These are phyloP conservation scores for Coelastrella sp. DNA, from an alignment of 139 green algal species.

Conservation along the genomic window DNA sequence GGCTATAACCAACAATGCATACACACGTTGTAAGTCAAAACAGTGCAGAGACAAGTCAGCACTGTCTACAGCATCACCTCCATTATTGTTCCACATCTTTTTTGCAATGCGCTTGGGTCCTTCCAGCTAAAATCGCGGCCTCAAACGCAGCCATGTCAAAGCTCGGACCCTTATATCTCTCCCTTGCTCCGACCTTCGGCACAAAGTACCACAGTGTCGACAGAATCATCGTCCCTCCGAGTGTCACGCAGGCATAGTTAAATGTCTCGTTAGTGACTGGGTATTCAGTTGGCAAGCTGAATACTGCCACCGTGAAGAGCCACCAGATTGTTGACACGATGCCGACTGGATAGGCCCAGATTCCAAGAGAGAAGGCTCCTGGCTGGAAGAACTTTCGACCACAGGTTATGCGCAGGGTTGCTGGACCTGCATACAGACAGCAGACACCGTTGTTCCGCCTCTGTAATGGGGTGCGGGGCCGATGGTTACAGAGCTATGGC, in stretches of 20 bases:
- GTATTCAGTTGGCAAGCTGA: slow-evolving; percentile 34
- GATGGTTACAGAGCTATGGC: too few species aligned
- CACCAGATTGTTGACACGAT: slow-evolving; percentile 23
- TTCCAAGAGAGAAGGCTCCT: slow-evolving; percentile 5
- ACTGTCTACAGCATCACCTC: too few species aligned
- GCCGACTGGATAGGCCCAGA: slow-evolving; percentile 30
- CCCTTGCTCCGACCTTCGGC: not conserved
- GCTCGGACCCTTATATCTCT: slow-evolving; percentile 3
- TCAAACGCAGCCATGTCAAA: slow-evolving; percentile 43
- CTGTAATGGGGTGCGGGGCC: not conserved
- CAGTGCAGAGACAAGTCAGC: too few species aligned
- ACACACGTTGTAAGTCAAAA: too few species aligned
- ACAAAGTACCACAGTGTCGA: not conserved
- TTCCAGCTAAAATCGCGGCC: not conserved
- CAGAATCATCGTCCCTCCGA: not conserved
- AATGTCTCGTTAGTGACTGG: slow-evolving; percentile 15
- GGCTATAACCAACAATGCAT: too few species aligned
- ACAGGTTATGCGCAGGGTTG: slow-evolving; percentile 8
- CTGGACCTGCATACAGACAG: slow-evolving; percentile 13
- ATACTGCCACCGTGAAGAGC: slow-evolving; percentile 9
- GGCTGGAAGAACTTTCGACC: slow-evolving; percentile 10
- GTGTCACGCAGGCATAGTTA: slow-evolving; percentile 20
- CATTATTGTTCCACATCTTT: too few species aligned
- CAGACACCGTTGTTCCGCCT: not conserved
- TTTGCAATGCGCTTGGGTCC: too few species aligned